These are phyloP conservation scores for Microcos paniculata DNA, from an alignment of 345 rosid species.

Conservation along the genomic window DNA sequence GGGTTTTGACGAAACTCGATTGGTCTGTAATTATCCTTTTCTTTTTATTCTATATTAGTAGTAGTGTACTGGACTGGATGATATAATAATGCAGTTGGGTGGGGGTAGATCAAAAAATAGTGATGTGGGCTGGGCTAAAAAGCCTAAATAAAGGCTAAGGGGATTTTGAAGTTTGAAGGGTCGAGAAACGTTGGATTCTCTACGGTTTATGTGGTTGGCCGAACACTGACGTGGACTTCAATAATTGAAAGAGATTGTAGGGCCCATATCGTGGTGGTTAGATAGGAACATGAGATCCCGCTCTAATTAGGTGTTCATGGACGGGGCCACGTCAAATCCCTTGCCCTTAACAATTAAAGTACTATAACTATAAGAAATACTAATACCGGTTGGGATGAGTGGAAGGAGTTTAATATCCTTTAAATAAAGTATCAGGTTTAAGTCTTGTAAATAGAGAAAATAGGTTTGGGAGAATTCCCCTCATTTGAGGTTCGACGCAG, in stretches of 20 bases:
- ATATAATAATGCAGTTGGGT: background rate
- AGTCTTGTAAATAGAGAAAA: no score
- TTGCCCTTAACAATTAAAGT: no score
- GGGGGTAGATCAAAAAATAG: background rate
- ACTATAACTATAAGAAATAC: no score
- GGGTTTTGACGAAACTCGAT: conserved; percentile 6
- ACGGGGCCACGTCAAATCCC: background rate
- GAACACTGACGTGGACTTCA: background rate
- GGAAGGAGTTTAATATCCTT: no score
- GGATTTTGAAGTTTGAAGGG: background rate
- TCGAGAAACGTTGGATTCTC: background rate
- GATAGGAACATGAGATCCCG: background rate
- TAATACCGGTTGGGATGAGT: no score
- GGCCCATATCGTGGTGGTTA: background rate
- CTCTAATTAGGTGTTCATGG: background rate
- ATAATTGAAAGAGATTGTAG: background rate
- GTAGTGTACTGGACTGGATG: background rate
- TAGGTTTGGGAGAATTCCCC: no score
- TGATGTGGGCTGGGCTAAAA: background rate
- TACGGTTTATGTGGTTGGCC: background rate
- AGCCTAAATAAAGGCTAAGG: background rate
- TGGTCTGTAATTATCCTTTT: background rate
- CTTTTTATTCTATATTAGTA: background rate
- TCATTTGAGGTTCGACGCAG: no score
- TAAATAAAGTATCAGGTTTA: no score